These are phyloP conservation scores for Grigorovia humatica DNA, from an alignment of 805 yeast species.

Conservation along the genomic window DNA sequence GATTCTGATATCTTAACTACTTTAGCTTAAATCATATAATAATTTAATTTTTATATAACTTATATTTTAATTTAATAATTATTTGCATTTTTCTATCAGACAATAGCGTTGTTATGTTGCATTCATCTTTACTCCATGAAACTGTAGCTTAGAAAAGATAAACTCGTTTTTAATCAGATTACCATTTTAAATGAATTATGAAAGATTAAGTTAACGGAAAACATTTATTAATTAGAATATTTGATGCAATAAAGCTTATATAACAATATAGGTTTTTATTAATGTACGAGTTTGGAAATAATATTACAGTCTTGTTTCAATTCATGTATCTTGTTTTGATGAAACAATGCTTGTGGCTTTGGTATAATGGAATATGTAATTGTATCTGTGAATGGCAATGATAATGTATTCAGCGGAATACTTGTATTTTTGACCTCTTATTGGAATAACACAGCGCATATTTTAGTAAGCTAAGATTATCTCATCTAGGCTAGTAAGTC, in stretches of 20 bases:
- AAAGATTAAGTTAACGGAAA: not conserved
- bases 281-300: not conserved
- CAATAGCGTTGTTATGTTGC: too few relatives aligned
- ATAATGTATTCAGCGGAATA: too few relatives aligned
- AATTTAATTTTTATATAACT: conserved; percentile 1
- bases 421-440: too few relatives aligned
- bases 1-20: conserved; percentile 95
- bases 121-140: too few relatives aligned
- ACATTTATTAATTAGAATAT: not conserved
- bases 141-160: not conserved
- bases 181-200: not conserved
- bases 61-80: not conserved
- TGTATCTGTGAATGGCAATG: not conserved
- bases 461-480: too few relatives aligned
- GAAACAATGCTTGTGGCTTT: not conserved
- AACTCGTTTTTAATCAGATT: not conserved
- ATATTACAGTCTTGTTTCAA: not conserved
- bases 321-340: not conserved
- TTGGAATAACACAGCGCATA: too few relatives aligned
- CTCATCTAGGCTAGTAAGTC: conserved; percentile 16
- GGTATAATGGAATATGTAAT: not conserved
- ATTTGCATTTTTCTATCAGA: not conserved
- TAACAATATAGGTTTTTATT: not conserved
- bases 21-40: conserved; percentile 28
- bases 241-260: not conserved